Evolutionary conservation across 2,329 filamentous ascomycete species (phyloP).

Genomic region (Colletotrichum musicola): DNA sequence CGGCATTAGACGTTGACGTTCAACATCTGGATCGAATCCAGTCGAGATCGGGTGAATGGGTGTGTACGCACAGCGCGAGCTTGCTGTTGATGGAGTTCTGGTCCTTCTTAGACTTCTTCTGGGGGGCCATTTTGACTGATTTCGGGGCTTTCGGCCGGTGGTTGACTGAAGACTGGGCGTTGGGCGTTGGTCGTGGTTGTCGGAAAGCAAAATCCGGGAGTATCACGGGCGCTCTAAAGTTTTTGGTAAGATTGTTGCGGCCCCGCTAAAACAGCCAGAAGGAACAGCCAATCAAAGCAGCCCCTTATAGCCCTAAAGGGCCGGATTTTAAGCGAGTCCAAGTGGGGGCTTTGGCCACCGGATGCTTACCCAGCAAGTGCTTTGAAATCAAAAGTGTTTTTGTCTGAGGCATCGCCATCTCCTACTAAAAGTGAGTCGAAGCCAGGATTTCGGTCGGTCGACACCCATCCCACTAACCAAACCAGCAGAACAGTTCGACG

Average conservation of each 20-base stretch:
- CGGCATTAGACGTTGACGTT: not conserved
- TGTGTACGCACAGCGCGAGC: slow-evolving; percentile 58
- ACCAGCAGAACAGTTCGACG: slow-evolving; percentile 48
- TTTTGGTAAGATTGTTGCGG: slow-evolving; percentile 6
- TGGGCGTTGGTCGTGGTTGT: slow-evolving; percentile 23
- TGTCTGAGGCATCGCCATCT: slow-evolving; percentile 44
- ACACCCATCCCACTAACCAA: slow-evolving; percentile 48
- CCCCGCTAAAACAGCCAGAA: not conserved
- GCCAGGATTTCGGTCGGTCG: slow-evolving; percentile 41
- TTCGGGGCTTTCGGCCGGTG: slow-evolving; percentile 44
- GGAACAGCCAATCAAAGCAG: slow-evolving; percentile 46
- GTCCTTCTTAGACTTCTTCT: slow-evolving; percentile 88
- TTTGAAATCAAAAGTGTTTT: slow-evolving; percentile 66
- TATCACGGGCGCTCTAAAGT: not conserved
- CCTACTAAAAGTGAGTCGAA: slow-evolving; percentile 33
- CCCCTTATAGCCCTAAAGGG: slow-evolving; percentile 52
- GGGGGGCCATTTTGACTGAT: slow-evolving; percentile 72
- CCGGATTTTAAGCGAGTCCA: slow-evolving; percentile 52
- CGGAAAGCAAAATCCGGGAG: not conserved
- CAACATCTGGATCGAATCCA: too few relatives aligned
- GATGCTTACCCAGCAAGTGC: slow-evolving; percentile 49
- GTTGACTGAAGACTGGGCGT: slow-evolving; percentile 24
- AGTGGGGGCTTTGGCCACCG: slow-evolving; percentile 30
- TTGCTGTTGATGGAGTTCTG: slow-evolving; percentile 75
- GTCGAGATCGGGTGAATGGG: too few relatives aligned